Evolutionary conservation across 73 alveolate species (phyloP).

Genomic region (Durusdinium trenchii): DNA sequence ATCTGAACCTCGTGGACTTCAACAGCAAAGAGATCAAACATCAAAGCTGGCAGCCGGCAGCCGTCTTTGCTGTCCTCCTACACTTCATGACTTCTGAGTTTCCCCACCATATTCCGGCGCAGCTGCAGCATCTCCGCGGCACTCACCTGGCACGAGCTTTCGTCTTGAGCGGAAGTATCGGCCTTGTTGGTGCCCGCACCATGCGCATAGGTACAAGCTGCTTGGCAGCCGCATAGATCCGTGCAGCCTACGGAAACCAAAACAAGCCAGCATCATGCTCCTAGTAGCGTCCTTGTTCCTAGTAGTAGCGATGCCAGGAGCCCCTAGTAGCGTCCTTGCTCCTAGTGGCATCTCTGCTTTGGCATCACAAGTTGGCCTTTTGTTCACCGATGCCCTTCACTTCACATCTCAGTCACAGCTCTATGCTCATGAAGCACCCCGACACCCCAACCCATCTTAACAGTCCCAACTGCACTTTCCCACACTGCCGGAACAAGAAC

Average conservation of each 20-base stretch:
- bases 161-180: background rate
- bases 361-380: constrained; percentile 3
- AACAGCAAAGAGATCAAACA: background rate
- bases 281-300: too few relatives aligned
- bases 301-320: too few relatives aligned
- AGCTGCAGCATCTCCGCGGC: constrained; percentile 94
- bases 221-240: constrained; percentile 86
- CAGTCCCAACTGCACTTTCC: background rate
- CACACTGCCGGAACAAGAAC: background rate
- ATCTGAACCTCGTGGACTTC: constrained; percentile 55
- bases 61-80: too few relatives aligned
- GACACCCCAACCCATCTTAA: background rate
- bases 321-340: too few relatives aligned
- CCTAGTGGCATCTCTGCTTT: too few relatives aligned
- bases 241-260: constrained; percentile 18
- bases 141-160: constrained; percentile 39
- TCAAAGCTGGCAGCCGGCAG: too few relatives aligned
- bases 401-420: constrained; percentile 1
- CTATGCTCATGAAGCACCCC: background rate
- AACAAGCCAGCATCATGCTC: background rate
- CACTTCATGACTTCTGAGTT: too few relatives aligned
- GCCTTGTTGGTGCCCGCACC: background rate
- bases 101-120: constrained; percentile 82
- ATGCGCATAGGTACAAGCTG: constrained; percentile 95
- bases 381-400: constrained; percentile 94